Conservation (phyloP, 495 filamentous ascomycete genomes). For the Lasiosphaeria miniovina region DNA sequence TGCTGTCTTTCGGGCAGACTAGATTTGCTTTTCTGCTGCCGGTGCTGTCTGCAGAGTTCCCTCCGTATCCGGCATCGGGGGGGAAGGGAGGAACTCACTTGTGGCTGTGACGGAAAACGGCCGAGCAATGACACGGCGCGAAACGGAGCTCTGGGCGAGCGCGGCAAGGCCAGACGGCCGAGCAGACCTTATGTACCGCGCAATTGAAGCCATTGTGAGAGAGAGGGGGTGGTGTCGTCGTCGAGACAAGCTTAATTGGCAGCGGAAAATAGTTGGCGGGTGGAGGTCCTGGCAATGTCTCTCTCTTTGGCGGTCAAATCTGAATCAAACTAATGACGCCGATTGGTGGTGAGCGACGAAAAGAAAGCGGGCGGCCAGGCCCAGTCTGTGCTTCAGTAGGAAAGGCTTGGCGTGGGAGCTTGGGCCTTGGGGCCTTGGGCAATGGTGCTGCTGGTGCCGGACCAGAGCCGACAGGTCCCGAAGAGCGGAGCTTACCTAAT, state of each 20-base stretch:
- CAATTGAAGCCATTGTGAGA: slow-evolving; percentile 47
- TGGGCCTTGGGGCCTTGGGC: too few species aligned
- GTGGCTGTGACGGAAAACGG: slow-evolving; percentile 43
- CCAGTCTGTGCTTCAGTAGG: neutral
- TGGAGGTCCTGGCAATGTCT: neutral
- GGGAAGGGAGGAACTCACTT: slow-evolving; percentile 33
- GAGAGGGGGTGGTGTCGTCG: slow-evolving; percentile 1
- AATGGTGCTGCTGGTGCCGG: too few species aligned
- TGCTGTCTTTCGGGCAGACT: neutral
- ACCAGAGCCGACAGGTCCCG: too few species aligned
- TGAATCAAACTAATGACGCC: slow-evolving; percentile 16
- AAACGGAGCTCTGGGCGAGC: slow-evolving; percentile 32
- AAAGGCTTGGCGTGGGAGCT: too few species aligned
- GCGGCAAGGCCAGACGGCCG: slow-evolving; percentile 40
- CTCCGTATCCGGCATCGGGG: neutral
- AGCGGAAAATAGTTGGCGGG: neutral
- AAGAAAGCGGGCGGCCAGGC: slow-evolving; percentile 7
- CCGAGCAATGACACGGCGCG: slow-evolving; percentile 32
- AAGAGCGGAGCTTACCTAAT: too few species aligned
- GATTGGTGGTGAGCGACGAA: slow-evolving; percentile 5
- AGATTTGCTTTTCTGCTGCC: neutral
- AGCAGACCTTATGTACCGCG: slow-evolving; percentile 43
- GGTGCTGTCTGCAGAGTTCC: slow-evolving; percentile 1
- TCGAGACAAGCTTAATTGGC: neutral
- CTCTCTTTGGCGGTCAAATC: slow-evolving; percentile 3